Evolutionary conservation across 2,329 filamentous ascomycete genomes (phyloP), one percentile per base, ranked within the genome.

Genomic region (Thelonectria discophora): DNA sequence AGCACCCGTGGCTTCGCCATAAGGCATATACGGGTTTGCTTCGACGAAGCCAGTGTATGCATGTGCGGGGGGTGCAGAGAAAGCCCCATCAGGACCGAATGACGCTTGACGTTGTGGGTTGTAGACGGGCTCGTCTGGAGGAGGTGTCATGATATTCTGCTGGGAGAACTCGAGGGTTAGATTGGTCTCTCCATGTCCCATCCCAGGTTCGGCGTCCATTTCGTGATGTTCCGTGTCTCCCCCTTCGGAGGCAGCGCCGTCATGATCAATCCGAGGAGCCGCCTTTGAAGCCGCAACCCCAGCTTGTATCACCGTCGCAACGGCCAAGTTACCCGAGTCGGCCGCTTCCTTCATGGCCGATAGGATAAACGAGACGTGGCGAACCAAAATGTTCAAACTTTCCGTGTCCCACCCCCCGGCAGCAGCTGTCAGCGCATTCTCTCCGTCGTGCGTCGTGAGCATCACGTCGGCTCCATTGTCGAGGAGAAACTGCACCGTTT

Each of bases 401-500:
- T 15, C 15, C 3, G 6, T 13, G 15, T 37, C 12, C 15, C 6
- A 3, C 6, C 5, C 15, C 12, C 15, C 12, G 34, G 34, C 7
- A 5, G 34, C 34, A 4, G 6, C 34, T 12, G 15, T 37, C 34
- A 37, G 24, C n/a, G 45, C 45, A 15, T 48, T 48, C 20, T n/a
- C 11, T 11, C 45, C 45, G 6, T 48, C 45, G n/a, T 48, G 15
- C 17, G 45, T 48, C 24, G 24, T n/a, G 12, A 30, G 45, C 45
- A 48, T 48, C 15, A 48, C 45, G 24, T 48, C 45, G 15, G 45
- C 45, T n/a, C 45, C 45, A 6, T 48, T 24, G 6, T 48, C 45
- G 11, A 48, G 45, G 1, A 48, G 27, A 17, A 48, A 48, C 24
- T 30, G 20, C 13, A 37, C 34, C 6, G n/a, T 32, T 48, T 48